Base-by-base conservation (phyloP, 805 yeast species). In the Lipomyces sp. region DNA sequence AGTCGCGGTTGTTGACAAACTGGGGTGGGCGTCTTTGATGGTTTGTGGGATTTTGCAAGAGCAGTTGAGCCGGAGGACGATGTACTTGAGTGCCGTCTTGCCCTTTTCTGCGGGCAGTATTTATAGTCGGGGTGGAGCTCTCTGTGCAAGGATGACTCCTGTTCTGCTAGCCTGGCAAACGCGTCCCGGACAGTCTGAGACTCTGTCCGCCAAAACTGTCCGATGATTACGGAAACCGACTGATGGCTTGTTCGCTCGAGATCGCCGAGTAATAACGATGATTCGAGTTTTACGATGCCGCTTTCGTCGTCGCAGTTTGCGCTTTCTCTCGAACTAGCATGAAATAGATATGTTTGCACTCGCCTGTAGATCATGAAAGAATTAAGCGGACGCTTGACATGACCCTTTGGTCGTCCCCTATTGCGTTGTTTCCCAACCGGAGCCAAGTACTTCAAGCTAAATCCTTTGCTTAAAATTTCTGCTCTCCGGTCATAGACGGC, bases 151-250 rank as follows among this genome's bases (percentile, higher is more conserved):
- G 73, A 75, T 72, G 81, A 82, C 71, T 82, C 85, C 53, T 78
- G 71, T 29, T 73, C 72, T 4, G 83, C 80, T 60, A 80, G 75
- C 24, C 72, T 66, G 6, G 76, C 74, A 73, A 82, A 82, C 56
- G 75, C 71, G 45, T 76, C 76, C 72, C 79, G 80, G 42, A 80
- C 76, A 18, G 72, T 72, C 56, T 70, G 68, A 8, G 73, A 62
- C 70, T 82, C 85, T 0, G 84, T 80, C 55, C 78, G 74, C 85
- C 85, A 82, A 73, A 83, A 71, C 53, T 81, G 75, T 1, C 85
- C 80, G 51, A 82, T 80, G 34, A 80, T 77, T 56, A 81, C 82
- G 24, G 80, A 77, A 62, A 81, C 75, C 37, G 76, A 66, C 68
- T 80, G 83, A 64, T 82, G 83, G 69, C 81, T 80, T 60, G 80